phyloP scores from a whole-genome alignment of 208 protist species.

The Leishmania guyanensis region DNA sequence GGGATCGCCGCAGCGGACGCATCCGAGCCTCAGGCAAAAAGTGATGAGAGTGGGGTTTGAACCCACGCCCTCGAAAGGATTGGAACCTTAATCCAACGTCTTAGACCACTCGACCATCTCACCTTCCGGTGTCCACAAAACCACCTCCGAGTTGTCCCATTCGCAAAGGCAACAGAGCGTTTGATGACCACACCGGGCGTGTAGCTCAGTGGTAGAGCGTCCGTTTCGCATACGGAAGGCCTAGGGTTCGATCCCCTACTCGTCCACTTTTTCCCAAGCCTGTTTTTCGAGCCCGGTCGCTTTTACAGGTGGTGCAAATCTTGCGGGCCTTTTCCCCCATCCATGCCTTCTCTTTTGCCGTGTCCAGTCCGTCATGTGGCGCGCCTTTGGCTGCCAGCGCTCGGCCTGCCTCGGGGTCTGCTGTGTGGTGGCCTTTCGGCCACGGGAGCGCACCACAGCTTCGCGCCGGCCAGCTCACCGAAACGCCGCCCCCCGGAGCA shows the following conservation, averaged over 20 bases:
- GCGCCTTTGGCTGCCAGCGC: no score
- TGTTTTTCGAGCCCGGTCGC: no score
- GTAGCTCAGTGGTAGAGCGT: conserved; percentile 82
- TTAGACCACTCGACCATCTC: conserved; percentile 77
- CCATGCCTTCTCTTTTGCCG: no score
- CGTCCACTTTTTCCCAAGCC: conserved; percentile 35
- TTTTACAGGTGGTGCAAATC: no score
- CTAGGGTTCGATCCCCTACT: conserved; percentile 73
- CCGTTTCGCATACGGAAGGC: conserved; percentile 80
- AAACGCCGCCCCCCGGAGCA: no score
- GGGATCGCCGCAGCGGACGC: neutral
- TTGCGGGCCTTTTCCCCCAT: no score
- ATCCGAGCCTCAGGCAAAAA: neutral
- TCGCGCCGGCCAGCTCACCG: no score
- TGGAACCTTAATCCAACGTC: conserved; percentile 73
- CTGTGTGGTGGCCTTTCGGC: no score
- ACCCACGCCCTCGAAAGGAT: conserved; percentile 74
- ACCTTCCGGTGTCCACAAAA: conserved; percentile 39
- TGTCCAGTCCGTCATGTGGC: no score
- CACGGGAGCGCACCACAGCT: no score
- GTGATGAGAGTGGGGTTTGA: conserved; percentile 75
- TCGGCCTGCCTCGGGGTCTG: no score
- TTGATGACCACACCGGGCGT: conserved; percentile 29
- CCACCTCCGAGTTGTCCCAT: neutral
- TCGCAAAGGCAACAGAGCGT: no score